phyloP scores from a whole-genome alignment of 345 rosid species.

The Syzygium jambos region DNA sequence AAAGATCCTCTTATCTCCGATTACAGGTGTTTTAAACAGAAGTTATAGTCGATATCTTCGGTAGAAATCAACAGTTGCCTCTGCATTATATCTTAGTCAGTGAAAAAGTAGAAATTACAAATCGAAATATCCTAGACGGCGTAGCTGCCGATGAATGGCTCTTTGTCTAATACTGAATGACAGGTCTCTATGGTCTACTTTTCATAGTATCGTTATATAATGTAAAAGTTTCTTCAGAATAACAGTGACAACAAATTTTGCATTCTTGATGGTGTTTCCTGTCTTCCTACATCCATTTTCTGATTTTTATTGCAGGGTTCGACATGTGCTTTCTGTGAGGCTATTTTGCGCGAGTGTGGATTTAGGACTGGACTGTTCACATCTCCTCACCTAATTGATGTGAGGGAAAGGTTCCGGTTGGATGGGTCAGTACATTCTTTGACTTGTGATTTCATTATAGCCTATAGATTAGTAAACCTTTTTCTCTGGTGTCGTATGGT shows the following conservation, averaged over 20 bases:
- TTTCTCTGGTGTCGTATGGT: background rate
- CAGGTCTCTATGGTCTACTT: background rate
- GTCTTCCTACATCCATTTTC: background rate
- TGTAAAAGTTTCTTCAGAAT: background rate
- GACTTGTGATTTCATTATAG: background rate
- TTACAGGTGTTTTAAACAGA: background rate
- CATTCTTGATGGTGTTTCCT: background rate
- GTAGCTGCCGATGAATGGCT: background rate
- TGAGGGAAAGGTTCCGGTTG: slow-evolving; percentile 76
- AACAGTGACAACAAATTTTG: background rate
- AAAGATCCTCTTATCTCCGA: background rate
- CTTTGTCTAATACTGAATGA: background rate
- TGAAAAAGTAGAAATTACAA: background rate
- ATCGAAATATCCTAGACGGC: background rate
- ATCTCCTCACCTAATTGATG: slow-evolving; percentile 91
- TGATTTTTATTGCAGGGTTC: slow-evolving; percentile 57
- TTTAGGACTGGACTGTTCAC: slow-evolving; percentile 77
- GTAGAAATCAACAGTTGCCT: background rate
- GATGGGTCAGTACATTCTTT: slow-evolving; percentile 51
- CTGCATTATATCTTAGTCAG: background rate
- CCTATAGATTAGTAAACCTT: background rate
- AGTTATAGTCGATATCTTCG: background rate
- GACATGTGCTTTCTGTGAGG: slow-evolving; percentile 82
- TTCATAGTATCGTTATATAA: background rate
- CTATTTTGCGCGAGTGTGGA: slow-evolving; percentile 79